A percentile compares a stretch with the other conserved stretches of the same genome.
phyloP scores from a whole-genome alignment of 345 rosid species.

The Eutrema yunnanense region DNA sequence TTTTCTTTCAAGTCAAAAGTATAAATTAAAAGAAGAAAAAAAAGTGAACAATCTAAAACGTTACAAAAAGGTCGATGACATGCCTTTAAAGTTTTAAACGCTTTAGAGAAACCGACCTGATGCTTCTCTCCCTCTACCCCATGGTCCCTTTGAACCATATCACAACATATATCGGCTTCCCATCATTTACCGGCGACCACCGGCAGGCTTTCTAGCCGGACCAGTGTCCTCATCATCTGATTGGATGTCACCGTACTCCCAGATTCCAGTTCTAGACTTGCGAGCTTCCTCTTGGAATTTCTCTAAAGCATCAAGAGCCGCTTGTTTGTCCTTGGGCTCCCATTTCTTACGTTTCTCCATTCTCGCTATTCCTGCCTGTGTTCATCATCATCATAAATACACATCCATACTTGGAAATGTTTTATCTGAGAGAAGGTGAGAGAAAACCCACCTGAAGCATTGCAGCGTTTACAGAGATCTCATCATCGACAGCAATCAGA shows the following conservation, averaged over 20 bases:
- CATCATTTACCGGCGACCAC: slow-evolving; percentile 38
- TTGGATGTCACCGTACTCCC: slow-evolving; percentile 89
- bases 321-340: slow-evolving; percentile 62
- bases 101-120: slow-evolving; percentile 5
- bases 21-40: not conserved
- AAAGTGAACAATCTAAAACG: slow-evolving; percentile 5
- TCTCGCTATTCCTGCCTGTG: slow-evolving; percentile 95
- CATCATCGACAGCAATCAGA: slow-evolving; percentile 66
- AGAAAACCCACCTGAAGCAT: slow-evolving; percentile 65
- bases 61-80: slow-evolving; percentile 19
- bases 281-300: slow-evolving; percentile 79
- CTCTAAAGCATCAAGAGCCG: slow-evolving; percentile 62
- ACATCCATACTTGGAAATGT: not conserved
- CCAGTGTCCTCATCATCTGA: slow-evolving; percentile 90
- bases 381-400: slow-evolving; percentile 6
- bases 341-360: slow-evolving; percentile 79
- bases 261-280: slow-evolving; percentile 60
- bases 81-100: not conserved
- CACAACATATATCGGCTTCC: not conserved
- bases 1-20: not conserved
- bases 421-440: not conserved
- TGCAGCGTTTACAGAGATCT: slow-evolving; percentile 75
- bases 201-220: slow-evolving; percentile 53
- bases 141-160: slow-evolving; percentile 24
- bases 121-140: slow-evolving; percentile 21